phyloP scores from a whole-genome alignment of 2,329 filamentous ascomycete species.

The Talaromyces sp. region DNA sequence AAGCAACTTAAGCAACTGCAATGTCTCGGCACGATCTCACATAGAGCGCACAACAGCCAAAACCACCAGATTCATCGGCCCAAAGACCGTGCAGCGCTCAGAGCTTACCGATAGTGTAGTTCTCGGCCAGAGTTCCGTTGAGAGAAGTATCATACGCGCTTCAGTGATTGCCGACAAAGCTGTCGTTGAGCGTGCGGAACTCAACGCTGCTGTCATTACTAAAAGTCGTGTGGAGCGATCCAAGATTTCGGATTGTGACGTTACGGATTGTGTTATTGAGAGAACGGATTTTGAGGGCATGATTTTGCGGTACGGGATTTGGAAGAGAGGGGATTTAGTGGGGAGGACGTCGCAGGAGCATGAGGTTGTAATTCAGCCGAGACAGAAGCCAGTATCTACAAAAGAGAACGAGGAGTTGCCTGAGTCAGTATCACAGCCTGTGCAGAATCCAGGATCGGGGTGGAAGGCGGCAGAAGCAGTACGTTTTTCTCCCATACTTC shows the following conservation, averaged over 20 bases:
- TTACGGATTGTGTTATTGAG: conserved; percentile 20
- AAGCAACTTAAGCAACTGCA: conserved; percentile 9
- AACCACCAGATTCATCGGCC: conserved; percentile 11
- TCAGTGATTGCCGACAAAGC: conserved; percentile 15
- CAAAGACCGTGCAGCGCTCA: conserved; percentile 14
- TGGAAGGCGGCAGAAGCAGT: conserved; percentile 18
- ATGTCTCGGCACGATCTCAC: not conserved
- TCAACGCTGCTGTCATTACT: conserved; percentile 12
- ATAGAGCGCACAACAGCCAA: conserved; percentile 9
- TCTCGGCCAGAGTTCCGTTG: conserved; percentile 13
- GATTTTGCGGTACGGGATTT: conserved; percentile 22
- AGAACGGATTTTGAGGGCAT: conserved; percentile 19
- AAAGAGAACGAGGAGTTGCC: not conserved
- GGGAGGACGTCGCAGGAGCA: conserved; percentile 18
- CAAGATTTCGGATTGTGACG: conserved; percentile 19
- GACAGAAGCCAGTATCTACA: not conserved
- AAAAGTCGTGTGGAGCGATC: conserved; percentile 18
- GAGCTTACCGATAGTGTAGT: conserved; percentile 16
- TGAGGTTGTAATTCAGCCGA: conserved; percentile 16
- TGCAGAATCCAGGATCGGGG: conserved; percentile 16
- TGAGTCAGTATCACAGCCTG: conserved; percentile 15
- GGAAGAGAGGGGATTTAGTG: conserved; percentile 21
- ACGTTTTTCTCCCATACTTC: not conserved
- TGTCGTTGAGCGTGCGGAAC: conserved; percentile 10
- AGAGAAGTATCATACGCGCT: conserved; percentile 3